Evolutionary conservation across 2,329 filamentous ascomycete genomes (phyloP).

Genomic region (Penicillium sp.): DNA sequence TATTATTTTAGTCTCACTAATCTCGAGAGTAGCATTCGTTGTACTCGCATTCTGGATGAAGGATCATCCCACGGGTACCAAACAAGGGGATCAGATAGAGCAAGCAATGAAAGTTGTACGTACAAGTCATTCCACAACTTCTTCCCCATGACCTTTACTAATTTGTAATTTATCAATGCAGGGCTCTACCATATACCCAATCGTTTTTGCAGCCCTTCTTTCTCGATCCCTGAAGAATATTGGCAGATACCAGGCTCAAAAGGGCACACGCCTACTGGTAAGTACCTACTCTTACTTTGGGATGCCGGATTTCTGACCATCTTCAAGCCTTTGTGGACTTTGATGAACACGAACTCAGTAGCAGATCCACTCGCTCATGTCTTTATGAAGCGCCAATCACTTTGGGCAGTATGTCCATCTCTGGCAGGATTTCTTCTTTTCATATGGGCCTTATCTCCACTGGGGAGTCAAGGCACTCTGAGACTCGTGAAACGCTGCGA

Average conservation of each 20-base stretch:
- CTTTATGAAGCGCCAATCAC: background rate
- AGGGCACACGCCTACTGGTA: background rate
- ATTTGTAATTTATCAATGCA: background rate
- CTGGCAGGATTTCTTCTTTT: background rate
- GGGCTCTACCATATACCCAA: slow-evolving; percentile 1
- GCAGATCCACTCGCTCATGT: background rate
- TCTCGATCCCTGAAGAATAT: background rate
- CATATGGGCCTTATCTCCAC: slow-evolving; percentile 2
- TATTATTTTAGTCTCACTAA: background rate
- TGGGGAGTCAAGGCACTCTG: slow-evolving; percentile 5
- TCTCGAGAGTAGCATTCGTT: background rate
- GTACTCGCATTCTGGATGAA: background rate
- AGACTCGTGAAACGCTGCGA: background rate
- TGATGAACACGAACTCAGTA: slow-evolving; percentile 1
- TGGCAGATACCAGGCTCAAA: background rate
- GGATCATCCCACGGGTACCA: background rate
- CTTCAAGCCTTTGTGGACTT: background rate
- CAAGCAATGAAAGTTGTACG: background rate
- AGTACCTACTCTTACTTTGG: background rate
- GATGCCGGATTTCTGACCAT: background rate
- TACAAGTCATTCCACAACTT: background rate
- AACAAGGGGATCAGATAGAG: background rate
- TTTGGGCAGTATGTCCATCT: background rate
- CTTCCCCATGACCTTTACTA: background rate
- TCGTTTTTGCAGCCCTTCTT: slow-evolving; percentile 1